Evolutionary conservation across 176 grass and related monocot species (phyloP).

Genomic region (Alopecurus myosuroides): DNA sequence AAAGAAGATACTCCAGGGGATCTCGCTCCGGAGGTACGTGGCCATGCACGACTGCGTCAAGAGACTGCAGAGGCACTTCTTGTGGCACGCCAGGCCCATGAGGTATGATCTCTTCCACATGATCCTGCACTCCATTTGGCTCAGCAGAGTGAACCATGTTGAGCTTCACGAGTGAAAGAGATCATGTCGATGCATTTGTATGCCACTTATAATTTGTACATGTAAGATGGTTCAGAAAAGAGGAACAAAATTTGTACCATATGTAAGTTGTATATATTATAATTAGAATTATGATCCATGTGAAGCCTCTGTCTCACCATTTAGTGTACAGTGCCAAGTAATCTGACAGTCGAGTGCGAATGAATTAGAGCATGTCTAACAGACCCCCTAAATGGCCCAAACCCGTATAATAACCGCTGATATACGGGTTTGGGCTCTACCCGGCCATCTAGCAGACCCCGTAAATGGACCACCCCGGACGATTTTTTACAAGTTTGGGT

Average conservation of each 20-base stretch:
- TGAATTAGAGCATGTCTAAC: too few species aligned
- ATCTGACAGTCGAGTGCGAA: not conserved
- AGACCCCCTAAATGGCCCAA: too few species aligned
- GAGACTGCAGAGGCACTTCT: conserved; percentile 70
- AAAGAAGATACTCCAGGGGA: conserved; percentile 60
- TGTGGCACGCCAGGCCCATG: conserved; percentile 75
- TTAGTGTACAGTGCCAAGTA: not conserved
- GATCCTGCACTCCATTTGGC: conserved; percentile 92
- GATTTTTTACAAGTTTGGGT: too few species aligned
- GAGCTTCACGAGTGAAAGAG: conserved; percentile 26
- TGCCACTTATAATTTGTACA: not conserved
- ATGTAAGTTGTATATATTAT: not conserved
- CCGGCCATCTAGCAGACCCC: too few species aligned
- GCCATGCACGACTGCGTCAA: conserved; percentile 69
- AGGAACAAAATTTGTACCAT: not conserved
- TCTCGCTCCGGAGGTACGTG: conserved; percentile 61
- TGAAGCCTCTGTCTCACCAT: not conserved
- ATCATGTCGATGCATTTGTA: not conserved
- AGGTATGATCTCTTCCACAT: conserved; percentile 89
- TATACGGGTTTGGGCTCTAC: too few species aligned
- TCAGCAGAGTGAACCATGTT: conserved; percentile 60
- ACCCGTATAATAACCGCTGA: too few species aligned
- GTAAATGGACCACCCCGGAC: too few species aligned
- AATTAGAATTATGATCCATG: not conserved
- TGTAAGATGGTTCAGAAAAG: not conserved